Conservation (phyloP, 805 yeast species). For the Starmerella kuoi region DNA sequence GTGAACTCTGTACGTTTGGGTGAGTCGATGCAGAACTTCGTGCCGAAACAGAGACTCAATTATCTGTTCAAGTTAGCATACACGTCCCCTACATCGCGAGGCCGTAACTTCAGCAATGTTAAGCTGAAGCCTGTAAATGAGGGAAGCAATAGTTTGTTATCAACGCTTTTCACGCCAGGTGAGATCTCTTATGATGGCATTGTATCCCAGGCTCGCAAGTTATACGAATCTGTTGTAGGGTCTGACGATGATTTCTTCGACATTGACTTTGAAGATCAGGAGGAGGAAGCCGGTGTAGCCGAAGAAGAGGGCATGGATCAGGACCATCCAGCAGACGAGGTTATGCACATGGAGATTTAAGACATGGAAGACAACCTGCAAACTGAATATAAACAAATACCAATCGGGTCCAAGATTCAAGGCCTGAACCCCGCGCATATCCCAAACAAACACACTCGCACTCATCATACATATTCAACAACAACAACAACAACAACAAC, state of each 20-base stretch:
- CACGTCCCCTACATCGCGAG: constrained; percentile 35
- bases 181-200: constrained; percentile 89
- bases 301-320: constrained; percentile 27
- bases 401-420: too few species aligned
- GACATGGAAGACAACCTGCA: not conserved
- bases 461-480: too few species aligned
- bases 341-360: constrained; percentile 26
- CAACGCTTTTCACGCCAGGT: constrained; percentile 55
- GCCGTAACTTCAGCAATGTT: constrained; percentile 13
- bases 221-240: constrained; percentile 75
- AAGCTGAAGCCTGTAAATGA: constrained; percentile 18
- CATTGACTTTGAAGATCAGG: constrained; percentile 92
- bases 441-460: not conserved
- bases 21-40: constrained; percentile 69
- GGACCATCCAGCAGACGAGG: constrained; percentile 28
- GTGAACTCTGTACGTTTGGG: constrained; percentile 77
- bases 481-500: too few species aligned
- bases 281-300: constrained; percentile 38
- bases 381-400: not conserved
- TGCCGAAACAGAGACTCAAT: constrained; percentile 61
- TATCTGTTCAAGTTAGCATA: constrained; percentile 50
- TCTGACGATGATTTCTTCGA: constrained; percentile 93
- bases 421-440: not conserved
- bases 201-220: constrained; percentile 61
- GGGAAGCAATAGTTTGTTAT: constrained; percentile 27